phyloP scores from a whole-genome alignment of 139 green algal species.

The Chlorokybus atmophyticus region DNA sequence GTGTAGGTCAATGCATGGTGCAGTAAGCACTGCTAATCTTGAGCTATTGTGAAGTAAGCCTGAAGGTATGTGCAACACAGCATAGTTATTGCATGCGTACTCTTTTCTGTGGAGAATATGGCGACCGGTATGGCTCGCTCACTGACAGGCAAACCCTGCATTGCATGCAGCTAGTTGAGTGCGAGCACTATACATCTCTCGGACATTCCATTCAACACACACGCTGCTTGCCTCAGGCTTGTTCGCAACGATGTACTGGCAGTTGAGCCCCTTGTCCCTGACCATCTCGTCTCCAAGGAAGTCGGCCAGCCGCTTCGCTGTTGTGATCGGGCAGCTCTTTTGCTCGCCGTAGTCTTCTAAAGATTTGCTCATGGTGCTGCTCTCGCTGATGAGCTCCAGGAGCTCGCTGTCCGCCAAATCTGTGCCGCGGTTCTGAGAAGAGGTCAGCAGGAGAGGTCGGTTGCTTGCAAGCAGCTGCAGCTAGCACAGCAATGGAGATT shows the following conservation, averaged over 20 bases:
- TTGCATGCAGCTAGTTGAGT: too few species aligned
- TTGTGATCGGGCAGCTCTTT: conserved; percentile 82
- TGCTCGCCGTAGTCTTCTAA: conserved; percentile 87
- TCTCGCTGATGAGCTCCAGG: conserved; percentile 81
- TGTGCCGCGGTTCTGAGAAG: conserved; percentile 31
- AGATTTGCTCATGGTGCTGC: conserved; percentile 84
- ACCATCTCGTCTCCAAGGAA: conserved; percentile 87
- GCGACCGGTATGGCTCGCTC: conserved; percentile 81
- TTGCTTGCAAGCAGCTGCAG: background rate
- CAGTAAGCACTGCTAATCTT: conserved; percentile 9
- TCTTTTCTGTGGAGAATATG: conserved; percentile 87
- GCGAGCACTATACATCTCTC: too few species aligned
- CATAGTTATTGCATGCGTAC: too few species aligned
- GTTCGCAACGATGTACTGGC: conserved; percentile 44
- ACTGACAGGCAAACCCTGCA: conserved; percentile 49
- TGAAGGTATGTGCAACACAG: too few species aligned
- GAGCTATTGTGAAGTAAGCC: too few species aligned
- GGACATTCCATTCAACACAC: background rate
- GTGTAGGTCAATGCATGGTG: background rate
- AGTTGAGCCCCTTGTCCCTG: conserved; percentile 81
- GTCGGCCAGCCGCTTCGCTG: conserved; percentile 61
- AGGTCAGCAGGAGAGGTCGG: background rate
- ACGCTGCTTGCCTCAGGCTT: conserved; percentile 19
- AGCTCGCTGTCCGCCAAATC: conserved; percentile 83
- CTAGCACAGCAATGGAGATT: too few species aligned